Base-by-base conservation (phyloP, 352 stramenopile genomes). In the Pythium angustatum region DNA sequence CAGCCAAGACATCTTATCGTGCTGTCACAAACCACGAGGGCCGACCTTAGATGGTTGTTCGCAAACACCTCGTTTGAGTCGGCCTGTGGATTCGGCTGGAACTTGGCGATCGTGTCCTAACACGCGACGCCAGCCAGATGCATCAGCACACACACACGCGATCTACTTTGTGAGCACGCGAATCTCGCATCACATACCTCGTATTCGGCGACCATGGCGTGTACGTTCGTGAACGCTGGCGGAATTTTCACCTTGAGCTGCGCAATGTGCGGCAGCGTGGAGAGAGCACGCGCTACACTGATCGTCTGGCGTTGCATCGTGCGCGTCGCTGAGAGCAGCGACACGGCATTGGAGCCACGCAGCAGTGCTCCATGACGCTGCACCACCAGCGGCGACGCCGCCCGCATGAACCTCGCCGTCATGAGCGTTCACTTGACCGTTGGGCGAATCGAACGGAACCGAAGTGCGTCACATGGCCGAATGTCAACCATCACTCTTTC, bases 41-140 rank as follows among this genome's bases (percentile, higher is more conserved):
- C 64, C 28, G 62, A 85, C 80, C 75, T 61, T 53, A 91, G 52
- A 51, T 90, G 80, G 62, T 91, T 91, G 68, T 90, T 91, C 19
- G 80, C 77, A 34, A 91, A 91, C 15, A 91, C 78, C 28, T 88
- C 81, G 43, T 87, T 82, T 17, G 72, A 73, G 44, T 76, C 64
- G n/a, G 73, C 68, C 19, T 53, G 70, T 7, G 60, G 26, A 51
- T 76, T 80, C n/a, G 80, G 78, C 33, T 52, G 34, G 57, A 89
- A 89, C 14, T 65, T 68, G 28, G 69, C 44, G 52, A 79, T 73
- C n/a, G 74, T 66, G 26, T 70, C 66, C 80, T 88, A 40, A 43
- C 10, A 41, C 15, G 5, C 33, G 63, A 58, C 2, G 4, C 19
- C 5, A 6, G n/a, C n/a, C n/a, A n/a, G n/a, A n/a, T n/a, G n/a